Conservation (phyloP, 1,139 yeast species). For the Sugiyamaella castrensis region DNA sequence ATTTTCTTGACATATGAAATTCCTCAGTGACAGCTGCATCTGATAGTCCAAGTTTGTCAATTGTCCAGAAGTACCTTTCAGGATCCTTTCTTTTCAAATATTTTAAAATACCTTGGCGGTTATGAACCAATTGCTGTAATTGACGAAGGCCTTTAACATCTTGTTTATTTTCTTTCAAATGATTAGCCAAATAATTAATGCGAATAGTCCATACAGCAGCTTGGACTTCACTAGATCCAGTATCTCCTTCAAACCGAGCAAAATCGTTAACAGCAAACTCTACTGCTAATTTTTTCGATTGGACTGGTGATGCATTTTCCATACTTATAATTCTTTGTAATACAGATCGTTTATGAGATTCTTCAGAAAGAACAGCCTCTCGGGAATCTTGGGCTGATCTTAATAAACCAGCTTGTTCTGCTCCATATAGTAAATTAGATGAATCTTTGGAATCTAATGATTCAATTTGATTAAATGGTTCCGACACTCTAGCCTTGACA, state of each 20-base stretch:
- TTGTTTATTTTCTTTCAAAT: slow-evolving; percentile 67
- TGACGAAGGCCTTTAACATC: slow-evolving; percentile 68
- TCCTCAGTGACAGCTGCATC: slow-evolving; percentile 77
- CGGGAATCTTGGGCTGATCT: slow-evolving; percentile 37
- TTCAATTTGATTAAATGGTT: slow-evolving; percentile 54
- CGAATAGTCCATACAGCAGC: slow-evolving; percentile 85
- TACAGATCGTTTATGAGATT: slow-evolving; percentile 64
- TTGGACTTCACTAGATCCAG: slow-evolving; percentile 94
- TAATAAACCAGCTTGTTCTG: slow-evolving; percentile 58
- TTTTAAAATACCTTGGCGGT: slow-evolving; percentile 77
- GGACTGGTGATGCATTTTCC: slow-evolving; percentile 63
- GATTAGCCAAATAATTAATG: slow-evolving; percentile 75
- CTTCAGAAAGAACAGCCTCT: slow-evolving; percentile 39
- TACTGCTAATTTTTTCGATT: slow-evolving; percentile 58
- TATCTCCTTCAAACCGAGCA: slow-evolving; percentile 80
- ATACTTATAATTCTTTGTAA: slow-evolving; percentile 69
- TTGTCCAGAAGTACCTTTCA: slow-evolving; percentile 76
- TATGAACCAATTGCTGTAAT: slow-evolving; percentile 80
- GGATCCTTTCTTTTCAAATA: slow-evolving; percentile 80
- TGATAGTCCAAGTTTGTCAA: slow-evolving; percentile 81
- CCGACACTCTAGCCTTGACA: slow-evolving; percentile 60
- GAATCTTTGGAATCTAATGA: slow-evolving; percentile 48
- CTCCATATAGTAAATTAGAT: slow-evolving; percentile 75
- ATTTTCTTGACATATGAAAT: slow-evolving; percentile 78
- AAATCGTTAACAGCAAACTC: slow-evolving; percentile 73